Base-by-base conservation (phyloP, 2,329 filamentous ascomycete genomes). In the Ophiostoma tasmaniense region DNA sequence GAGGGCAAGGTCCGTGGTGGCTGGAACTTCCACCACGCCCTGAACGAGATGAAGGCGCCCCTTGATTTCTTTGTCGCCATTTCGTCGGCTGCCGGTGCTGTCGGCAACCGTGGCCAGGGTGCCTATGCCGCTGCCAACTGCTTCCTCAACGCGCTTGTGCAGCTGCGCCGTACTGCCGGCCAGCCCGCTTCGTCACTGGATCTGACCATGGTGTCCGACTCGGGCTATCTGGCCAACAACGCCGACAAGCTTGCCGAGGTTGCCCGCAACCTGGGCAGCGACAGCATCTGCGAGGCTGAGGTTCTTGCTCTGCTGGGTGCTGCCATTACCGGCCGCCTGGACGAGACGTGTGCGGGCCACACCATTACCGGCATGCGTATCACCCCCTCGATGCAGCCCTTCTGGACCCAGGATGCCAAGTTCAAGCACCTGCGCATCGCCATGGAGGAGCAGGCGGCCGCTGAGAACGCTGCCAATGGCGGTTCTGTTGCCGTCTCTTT, bases 121-220 rank as follows among this genome's bases (percentile, higher is more conserved):
- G 81, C 79, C 70, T 80, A 83, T 71, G 74, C 76, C 3, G 77
- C 78, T 0, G 79, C 76, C 17, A 82, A 81, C 71, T 75, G 76
- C 8, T 83, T 78, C 73, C 72, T 81, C 35, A 78, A 81, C 37
- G 73, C 77, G 7, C 77, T 82, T 28, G 77, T 75, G 3, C 76
- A 77, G n/a, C 79, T 78, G 67, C 77, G 81, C 13, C 71, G 74
- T 2, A 67, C 68, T 0, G 72, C 72, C 2, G 79, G 79, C 2
- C 74, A 81, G 5, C 75, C 79, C 0, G 81, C 77, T 1, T 77
- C 78, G 0, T 72, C 74, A 17, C 76, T 84, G 1, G 74, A 83
- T 69, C 66, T 71, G 42, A 68, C 66, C 52, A 69, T 69, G 68
- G 39, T 71, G 39, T 75, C 84, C 8, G 78, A 79, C 3, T 71